Percentiles rank a stretch among this genome's conserved stretches.
Evolutionary conservation across 164 flowering plant species (phyloP).

Genomic region (Pachysandra terminalis): DNA sequence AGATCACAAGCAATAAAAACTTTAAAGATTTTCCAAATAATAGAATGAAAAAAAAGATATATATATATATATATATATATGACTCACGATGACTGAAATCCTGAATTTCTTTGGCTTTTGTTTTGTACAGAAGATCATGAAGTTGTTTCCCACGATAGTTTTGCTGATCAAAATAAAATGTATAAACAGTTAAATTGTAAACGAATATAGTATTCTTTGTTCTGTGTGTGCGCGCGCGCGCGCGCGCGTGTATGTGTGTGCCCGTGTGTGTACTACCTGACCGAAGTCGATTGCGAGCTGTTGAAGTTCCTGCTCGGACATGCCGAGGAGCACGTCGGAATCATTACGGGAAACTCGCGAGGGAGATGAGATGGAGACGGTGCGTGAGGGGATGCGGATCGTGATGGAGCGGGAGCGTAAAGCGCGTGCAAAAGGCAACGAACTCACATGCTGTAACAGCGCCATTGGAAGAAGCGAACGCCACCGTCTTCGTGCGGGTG

Average conservation of each 20-base stretch:
- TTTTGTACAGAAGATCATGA: slow-evolving; percentile 77
- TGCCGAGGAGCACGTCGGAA: slow-evolving; percentile 75
- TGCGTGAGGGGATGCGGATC: slow-evolving; percentile 10
- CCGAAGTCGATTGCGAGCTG: slow-evolving; percentile 78
- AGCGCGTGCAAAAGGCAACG: slow-evolving; percentile 53
- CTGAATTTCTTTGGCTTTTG: slow-evolving; percentile 69
- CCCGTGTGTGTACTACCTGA: slow-evolving; percentile 46
- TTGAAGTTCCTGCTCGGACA: slow-evolving; percentile 84
- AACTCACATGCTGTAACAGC: slow-evolving; percentile 41
- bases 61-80: not conserved
- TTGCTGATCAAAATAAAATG: slow-evolving; percentile 37
- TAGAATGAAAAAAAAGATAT: not conserved
- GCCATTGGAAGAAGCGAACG: slow-evolving; percentile 53
- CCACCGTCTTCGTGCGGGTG: too few species aligned
- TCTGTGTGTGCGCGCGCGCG: too few species aligned
- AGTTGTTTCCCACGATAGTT: slow-evolving; percentile 88
- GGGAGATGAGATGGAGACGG: slow-evolving; percentile 16
- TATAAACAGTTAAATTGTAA: slow-evolving; percentile 1
- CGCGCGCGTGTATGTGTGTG: too few species aligned
- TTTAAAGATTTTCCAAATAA: not conserved
- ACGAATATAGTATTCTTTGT: not conserved
- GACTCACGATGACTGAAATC: slow-evolving; percentile 74
- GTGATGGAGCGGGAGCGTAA: slow-evolving; percentile 33
- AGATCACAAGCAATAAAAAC: not conserved
- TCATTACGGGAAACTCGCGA: slow-evolving; percentile 29